Evolutionary conservation across 805 yeast genomes (phyloP), one percentile per base, ranked within the genome.

Genomic region (Ogataea thermomethanolica): DNA sequence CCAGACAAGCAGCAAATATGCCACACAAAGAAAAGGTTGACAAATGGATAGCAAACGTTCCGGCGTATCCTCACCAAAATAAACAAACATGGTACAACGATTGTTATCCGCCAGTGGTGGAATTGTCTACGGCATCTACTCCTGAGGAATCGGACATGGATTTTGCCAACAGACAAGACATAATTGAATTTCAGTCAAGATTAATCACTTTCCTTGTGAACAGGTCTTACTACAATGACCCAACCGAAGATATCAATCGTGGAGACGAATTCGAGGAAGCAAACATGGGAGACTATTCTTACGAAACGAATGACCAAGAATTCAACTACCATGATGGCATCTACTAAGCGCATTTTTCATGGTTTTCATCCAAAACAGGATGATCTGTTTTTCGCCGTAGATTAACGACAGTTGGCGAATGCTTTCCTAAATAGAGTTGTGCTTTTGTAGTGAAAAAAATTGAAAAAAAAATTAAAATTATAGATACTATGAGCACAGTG

Each of bases 1-100:
- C 91, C 9, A 67, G 87, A 52, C 61, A 61, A 23, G 78, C 79
- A 2, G 63, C 72, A 7, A 79, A 78, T 56, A 83, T 84, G 89
- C 70, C 78, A 1, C 74, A 71, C 46, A 65, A 61, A 34, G 91
- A 84, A 51, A 84, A 84, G 51, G 84, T 84, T 1, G 67, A 67
- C 27, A 62, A 58, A 6, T 84, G 93, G 93, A 71, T 84, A 25
- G 62, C 64, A 3, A 66, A 69, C 22, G 71, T 84, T 3, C 90
- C 90, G 1, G 54, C 69, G 7, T 67, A 61, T 36, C 54, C 62
- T 0, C 46, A 58, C 13, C 51, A 45, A n/a, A 33, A 29, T 15
- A 53, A 35, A 5, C 43, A 49, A 5, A 47, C 36, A 6, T 69
- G 69, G 71, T 50, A 52, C 20, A 63, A 56, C 35, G 71, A 69